phyloP scores from a whole-genome alignment of 2,329 filamentous ascomycete genomes.

The Cylindrodendrum hubeiense region DNA sequence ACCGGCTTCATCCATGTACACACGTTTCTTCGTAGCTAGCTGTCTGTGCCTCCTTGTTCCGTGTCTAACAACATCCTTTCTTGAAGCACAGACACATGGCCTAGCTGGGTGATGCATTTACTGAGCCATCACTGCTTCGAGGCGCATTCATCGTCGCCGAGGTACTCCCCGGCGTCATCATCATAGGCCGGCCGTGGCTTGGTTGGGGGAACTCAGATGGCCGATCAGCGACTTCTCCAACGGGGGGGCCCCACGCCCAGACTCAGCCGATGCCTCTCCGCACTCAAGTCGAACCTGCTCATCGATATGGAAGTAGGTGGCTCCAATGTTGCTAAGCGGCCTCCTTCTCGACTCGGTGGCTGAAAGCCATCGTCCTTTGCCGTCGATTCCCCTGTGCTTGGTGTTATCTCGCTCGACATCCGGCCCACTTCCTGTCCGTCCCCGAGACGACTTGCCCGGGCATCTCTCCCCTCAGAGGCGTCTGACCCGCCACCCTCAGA shows the following conservation, averaged over 20 bases:
- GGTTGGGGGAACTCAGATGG: conserved; percentile 25
- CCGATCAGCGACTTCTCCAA: conserved; percentile 28
- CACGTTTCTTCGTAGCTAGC: background rate
- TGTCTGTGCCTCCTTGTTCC: background rate
- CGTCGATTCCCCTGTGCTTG: conserved; percentile 27
- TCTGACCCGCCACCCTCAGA: conserved; percentile 31
- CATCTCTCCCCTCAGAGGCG: conserved; percentile 28
- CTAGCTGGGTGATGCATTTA: conserved; percentile 38
- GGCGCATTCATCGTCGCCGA: conserved; percentile 26
- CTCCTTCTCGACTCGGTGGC: conserved; percentile 38
- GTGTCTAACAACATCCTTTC: background rate
- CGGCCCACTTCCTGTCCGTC: conserved; percentile 31
- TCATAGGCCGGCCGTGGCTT: conserved; percentile 9
- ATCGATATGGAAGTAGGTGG: conserved; percentile 34
- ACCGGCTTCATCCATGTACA: background rate
- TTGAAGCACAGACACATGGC: background rate
- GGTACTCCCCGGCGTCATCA: conserved; percentile 19
- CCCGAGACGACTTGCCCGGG: conserved; percentile 18
- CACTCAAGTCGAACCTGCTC: conserved; percentile 36
- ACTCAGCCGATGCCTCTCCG: conserved; percentile 39
- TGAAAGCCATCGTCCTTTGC: conserved; percentile 34
- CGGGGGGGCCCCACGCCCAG: conserved; percentile 22
- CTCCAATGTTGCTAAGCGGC: conserved; percentile 35
- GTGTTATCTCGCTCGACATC: conserved; percentile 37
- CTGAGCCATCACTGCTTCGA: conserved; percentile 33